Evolutionary conservation across 1,284 basidiomycete genomes (phyloP).

Genomic region (Leccinum insolens): DNA sequence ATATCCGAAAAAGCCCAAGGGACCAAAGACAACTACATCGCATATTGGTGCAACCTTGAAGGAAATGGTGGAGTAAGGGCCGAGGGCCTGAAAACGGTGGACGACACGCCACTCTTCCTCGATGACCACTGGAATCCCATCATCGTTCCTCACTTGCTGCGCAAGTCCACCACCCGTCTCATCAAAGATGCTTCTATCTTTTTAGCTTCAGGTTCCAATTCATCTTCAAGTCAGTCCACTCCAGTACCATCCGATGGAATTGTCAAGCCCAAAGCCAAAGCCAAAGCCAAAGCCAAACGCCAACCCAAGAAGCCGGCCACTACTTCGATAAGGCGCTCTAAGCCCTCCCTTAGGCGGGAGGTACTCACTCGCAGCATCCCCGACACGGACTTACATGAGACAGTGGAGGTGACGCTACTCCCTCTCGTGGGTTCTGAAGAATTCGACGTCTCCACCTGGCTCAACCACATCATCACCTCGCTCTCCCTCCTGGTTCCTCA

Average conservation of each 20-base stretch:
- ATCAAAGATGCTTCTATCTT: neutral
- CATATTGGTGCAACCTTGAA: neutral
- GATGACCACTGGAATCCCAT: neutral
- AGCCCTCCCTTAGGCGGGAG: neutral
- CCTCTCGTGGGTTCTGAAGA: neutral
- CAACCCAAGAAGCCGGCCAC: neutral
- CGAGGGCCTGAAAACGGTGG: neutral
- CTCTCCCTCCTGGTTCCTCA: neutral
- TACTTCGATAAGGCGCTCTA: neutral
- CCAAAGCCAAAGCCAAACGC: too few relatives aligned
- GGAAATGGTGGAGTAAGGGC: neutral
- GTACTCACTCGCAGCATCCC: neutral
- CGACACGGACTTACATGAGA: neutral
- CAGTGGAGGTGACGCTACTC: neutral
- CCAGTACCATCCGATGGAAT: too few relatives aligned
- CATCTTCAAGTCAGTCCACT: too few relatives aligned
- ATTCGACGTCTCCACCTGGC: neutral
- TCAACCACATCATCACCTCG: neutral
- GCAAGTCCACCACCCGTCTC: neutral
- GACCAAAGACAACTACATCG: neutral
- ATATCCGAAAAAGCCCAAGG: neutral
- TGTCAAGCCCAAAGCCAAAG: too few relatives aligned
- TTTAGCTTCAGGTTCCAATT: too few relatives aligned
- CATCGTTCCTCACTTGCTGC: neutral
- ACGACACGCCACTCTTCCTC: neutral